Evolutionary conservation across 495 filamentous ascomycete species (phyloP).

Genomic region (Evernia prunastri): DNA sequence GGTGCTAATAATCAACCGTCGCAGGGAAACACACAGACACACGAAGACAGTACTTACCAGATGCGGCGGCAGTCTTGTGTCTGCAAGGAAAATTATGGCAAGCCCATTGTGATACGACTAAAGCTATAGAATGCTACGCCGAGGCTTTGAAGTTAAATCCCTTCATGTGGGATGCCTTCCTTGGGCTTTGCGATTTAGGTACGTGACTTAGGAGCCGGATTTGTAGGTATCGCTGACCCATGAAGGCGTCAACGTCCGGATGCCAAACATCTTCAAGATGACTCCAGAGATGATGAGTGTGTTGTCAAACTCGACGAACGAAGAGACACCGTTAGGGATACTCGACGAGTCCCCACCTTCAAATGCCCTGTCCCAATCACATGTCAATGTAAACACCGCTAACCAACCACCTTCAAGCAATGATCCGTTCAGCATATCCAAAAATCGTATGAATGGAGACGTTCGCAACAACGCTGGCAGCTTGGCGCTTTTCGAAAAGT

Average conservation of each 20-base stretch:
- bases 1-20: constrained; percentile 3
- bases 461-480: constrained; percentile 39
- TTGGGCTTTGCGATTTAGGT: constrained; percentile 68
- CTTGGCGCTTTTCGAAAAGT: constrained; percentile 51
- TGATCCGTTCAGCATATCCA: constrained; percentile 43
- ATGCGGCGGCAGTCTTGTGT: constrained; percentile 73
- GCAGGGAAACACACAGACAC: constrained; percentile 58
- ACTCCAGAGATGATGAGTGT: constrained; percentile 57
- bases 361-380: constrained; percentile 39
- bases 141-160: constrained; percentile 85
- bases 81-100: constrained; percentile 83
- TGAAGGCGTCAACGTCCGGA: constrained; percentile 66
- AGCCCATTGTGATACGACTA: constrained; percentile 69
- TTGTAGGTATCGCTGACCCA: constrained; percentile 28
- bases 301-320: constrained; percentile 36
- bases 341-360: constrained; percentile 36
- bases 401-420: constrained; percentile 28
- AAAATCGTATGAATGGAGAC: constrained; percentile 38
- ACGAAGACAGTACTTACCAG: constrained; percentile 61
- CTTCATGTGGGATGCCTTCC: constrained; percentile 98
- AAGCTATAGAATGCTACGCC: constrained; percentile 76
- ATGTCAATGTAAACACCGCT: constrained; percentile 38
- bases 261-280: constrained; percentile 79
- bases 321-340: constrained; percentile 32
- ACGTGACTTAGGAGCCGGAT: constrained; percentile 25